Evolutionary conservation across 768 basidiomycete genomes (phyloP), one percentile per base, ranked within the genome.

Genomic region (Lactifluus hygrophoroides): DNA sequence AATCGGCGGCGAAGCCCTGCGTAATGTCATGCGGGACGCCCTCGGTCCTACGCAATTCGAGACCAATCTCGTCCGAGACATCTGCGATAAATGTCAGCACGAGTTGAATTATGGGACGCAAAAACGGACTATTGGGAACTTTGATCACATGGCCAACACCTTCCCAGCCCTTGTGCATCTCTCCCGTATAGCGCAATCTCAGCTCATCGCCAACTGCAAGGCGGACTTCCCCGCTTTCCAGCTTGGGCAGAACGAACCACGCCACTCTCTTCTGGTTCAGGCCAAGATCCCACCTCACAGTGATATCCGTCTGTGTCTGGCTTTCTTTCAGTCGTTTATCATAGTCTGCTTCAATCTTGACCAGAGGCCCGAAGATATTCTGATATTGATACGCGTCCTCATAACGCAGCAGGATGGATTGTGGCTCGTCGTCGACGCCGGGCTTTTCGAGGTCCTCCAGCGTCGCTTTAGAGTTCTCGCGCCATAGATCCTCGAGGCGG

Each of bases 381-480:
- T 99, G 96, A 70, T 99, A 99, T 68, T 98, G 96, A 69, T 98
- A 99, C 45, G 96, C 96, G 70, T 99, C 96, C 69, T 98, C 95
- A 71, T 99, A 99, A 63, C 85, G 86, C 54, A 89, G 73, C 23
- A 95, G 69, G 61, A 99, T 88, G 7, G 88, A 83, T 70, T 97
- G 94, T 3, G 96, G 94, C 67, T 99, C 96, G 71, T 99, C 96
- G 67, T 99, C 96, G 1, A 97, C 90, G 6, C 94, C 94, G 0
- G 94, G 93, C 69, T 96, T 94, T 69, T 96, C 95, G 9, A 98
- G 83, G 70, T 99, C 96, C 69, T 97, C 94, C 3, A 99, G 79
- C 3, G 90, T 97, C 13, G 95, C 96, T 65, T 80, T 85, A 8
- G 93, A 87, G 66, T 98, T 94, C 57, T 98, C 96, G 56, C 94